phyloP scores from a whole-genome alignment of 75 land plant genomes.

The Picea glauca region DNA sequence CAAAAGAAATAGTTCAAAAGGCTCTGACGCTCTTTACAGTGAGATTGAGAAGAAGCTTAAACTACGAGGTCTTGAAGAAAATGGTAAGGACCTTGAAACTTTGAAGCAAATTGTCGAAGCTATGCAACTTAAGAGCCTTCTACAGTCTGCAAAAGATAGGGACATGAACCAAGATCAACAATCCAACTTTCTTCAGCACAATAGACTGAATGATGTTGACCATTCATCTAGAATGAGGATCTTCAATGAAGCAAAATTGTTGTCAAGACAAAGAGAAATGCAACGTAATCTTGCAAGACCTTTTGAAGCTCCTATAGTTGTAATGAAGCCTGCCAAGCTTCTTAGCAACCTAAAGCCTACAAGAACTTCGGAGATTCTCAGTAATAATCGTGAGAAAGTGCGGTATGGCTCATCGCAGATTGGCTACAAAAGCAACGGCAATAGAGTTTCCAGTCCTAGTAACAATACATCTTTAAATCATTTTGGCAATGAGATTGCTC shows the following conservation, averaged over 20 bases:
- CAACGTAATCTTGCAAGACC: background rate
- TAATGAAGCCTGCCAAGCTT: conserved; percentile 45
- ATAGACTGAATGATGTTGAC: background rate
- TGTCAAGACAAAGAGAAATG: background rate
- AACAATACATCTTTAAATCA: conserved; percentile 1
- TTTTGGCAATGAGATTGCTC: conserved; percentile 3
- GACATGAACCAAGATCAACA: conserved; percentile 3
- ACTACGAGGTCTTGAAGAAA: conserved; percentile 43
- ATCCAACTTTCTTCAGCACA: conserved; percentile 28
- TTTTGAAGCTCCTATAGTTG: conserved; percentile 41
- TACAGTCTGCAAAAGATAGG: conserved; percentile 18
- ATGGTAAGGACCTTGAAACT: conserved; percentile 50
- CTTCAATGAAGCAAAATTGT: background rate
- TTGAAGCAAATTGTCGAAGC: conserved; percentile 58
- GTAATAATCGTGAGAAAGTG: background rate
- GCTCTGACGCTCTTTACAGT: conserved; percentile 35
- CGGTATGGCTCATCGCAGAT: conserved; percentile 17
- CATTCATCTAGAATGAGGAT: conserved; percentile 6
- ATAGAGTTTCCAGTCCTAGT: conserved; percentile 11
- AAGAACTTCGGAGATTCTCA: background rate
- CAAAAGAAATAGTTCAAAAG: background rate
- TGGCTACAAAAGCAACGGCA: conserved; percentile 13
- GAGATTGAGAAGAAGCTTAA: conserved; percentile 67
- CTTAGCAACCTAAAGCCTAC: conserved; percentile 7
- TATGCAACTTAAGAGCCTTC: conserved; percentile 55